Base-by-base conservation (phyloP, 352 stramenopile genomes). In the Aphanomyces cochlioides region DNA sequence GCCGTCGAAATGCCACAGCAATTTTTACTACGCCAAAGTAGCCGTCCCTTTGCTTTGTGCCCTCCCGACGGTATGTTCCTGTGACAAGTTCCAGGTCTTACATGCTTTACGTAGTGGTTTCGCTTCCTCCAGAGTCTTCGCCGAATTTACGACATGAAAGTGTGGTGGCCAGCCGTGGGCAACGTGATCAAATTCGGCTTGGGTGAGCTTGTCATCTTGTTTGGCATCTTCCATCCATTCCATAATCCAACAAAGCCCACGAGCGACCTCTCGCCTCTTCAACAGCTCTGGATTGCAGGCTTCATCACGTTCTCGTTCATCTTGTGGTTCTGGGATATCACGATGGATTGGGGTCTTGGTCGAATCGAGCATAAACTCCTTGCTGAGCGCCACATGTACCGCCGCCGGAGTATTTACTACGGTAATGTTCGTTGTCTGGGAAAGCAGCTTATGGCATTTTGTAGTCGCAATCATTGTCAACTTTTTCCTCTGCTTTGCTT, bases 111-210 rank as follows among this genome's bases (percentile, higher is more conserved):
- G 12, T 39, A 80, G 58, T 98, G 95, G 89, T 96, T 98, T 77
- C 90, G 96, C 37, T 98, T 99, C 77, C 91, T 98, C 58, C 96
- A 99, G 84, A 99, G 93, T 75, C 76, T 99, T 17, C 87, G 96
- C 38, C 85, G 95, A 65, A 97, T 98, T 67, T 85, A 96, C 57
- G 96, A 99, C 80, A 98, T 94, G 34, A 85, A 95, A 66, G 92
- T 96, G 64, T 96, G 96, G 78, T 98, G 95, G 78, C 96, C 97
- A 3, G 95, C 98, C 73, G 79, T 99, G 13, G 88, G 93, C 2
- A 99, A 99, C 75, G 92, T 91, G 28, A 89, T 93, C 74, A 99
- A 99, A 78, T 99, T 99, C 77, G 86, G 84, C 7, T 77, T 96
- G 0, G 84, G 87, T 5, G 84, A 95, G 58, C 82, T 94, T 34